A percentile compares a stretch with the other conserved stretches of the same genome.
Conservation (phyloP, 139 green algal genomes). For the Volvox reticuliferus region DNA sequence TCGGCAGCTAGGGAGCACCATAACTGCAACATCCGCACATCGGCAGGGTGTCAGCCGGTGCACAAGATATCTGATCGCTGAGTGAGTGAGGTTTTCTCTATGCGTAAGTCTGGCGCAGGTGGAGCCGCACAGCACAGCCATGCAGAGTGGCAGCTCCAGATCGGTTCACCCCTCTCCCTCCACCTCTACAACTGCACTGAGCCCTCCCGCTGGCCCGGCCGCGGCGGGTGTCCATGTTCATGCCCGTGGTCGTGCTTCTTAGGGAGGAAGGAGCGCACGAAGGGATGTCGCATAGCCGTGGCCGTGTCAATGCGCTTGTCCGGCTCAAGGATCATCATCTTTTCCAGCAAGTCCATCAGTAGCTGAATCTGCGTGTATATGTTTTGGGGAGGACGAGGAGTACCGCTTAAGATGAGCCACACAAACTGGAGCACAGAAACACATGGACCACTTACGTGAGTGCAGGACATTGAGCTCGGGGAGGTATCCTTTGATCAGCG, state of each 20-base stretch:
- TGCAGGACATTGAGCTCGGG: too few relatives aligned
- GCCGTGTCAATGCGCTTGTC: slow-evolving; percentile 93
- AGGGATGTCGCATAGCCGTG: slow-evolving; percentile 92
- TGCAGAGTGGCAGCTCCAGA: background rate
- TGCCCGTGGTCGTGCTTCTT: slow-evolving; percentile 53
- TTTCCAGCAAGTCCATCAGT: slow-evolving; percentile 94
- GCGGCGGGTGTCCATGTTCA: background rate
- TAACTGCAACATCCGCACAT: too few relatives aligned
- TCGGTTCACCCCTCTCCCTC: background rate
- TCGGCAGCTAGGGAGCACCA: too few relatives aligned
- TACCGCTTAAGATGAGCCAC: too few relatives aligned
- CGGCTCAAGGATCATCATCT: slow-evolving; percentile 95
- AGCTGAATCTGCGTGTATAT: slow-evolving; percentile 38
- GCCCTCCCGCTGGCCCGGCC: slow-evolving; percentile 11
- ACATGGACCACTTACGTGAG: too few relatives aligned
- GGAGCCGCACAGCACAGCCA: too few relatives aligned
- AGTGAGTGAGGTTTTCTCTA: too few relatives aligned
- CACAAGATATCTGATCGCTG: too few relatives aligned
- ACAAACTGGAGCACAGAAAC: too few relatives aligned
- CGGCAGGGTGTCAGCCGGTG: too few relatives aligned
- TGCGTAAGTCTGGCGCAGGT: too few relatives aligned
- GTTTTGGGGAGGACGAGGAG: background rate
- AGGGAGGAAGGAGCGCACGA: slow-evolving; percentile 81
- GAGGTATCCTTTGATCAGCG: too few relatives aligned
- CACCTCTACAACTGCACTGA: slow-evolving; percentile 3